Percentiles rank a stretch among this genome's conserved stretches.
Conservation (phyloP, 176 grass and related monocot species). For the Carex scoparia region DNA sequence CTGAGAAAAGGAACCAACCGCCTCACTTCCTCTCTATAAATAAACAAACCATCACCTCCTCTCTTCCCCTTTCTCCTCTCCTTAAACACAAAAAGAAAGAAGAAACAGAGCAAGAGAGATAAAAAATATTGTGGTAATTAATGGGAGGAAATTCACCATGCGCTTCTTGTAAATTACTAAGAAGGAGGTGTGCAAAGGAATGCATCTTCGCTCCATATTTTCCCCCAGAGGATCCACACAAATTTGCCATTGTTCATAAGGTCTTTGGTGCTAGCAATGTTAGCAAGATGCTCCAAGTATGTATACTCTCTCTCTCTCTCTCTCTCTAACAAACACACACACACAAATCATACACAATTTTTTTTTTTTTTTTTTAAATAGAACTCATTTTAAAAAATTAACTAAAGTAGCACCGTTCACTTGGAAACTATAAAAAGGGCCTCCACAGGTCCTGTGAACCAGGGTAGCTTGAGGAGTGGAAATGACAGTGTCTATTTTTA, state of each 20-base stretch:
- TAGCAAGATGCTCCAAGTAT: conserved; percentile 82
- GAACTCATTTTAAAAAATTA: too few relatives aligned
- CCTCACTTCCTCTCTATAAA: not conserved
- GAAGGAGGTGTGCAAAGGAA: conserved; percentile 48
- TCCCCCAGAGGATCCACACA: conserved; percentile 54
- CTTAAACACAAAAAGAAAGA: conserved; percentile 2
- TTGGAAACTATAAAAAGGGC: too few relatives aligned
- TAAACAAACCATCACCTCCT: conserved; percentile 11
- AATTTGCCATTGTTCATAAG: conserved; percentile 69
- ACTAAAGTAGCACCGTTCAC: too few relatives aligned
- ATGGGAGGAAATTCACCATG: conserved; percentile 34
- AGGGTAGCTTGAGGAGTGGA: too few relatives aligned
- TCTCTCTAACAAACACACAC: not conserved
- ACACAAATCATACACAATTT: not conserved
- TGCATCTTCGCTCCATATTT: conserved; percentile 55
- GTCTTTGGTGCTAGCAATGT: conserved; percentile 91
- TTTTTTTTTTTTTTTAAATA: not conserved
- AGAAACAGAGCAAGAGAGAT: not conserved
- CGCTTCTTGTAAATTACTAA: conserved; percentile 55
- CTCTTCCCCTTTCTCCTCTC: conserved; percentile 5
- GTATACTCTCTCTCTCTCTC: not conserved
- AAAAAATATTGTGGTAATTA: not conserved
- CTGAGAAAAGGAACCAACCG: not conserved
- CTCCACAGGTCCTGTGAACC: too few relatives aligned
- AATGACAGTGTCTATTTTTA: too few relatives aligned